phyloP scores from a whole-genome alignment of 257 asterid genomes.

The Ocimum tenuiflorum region DNA sequence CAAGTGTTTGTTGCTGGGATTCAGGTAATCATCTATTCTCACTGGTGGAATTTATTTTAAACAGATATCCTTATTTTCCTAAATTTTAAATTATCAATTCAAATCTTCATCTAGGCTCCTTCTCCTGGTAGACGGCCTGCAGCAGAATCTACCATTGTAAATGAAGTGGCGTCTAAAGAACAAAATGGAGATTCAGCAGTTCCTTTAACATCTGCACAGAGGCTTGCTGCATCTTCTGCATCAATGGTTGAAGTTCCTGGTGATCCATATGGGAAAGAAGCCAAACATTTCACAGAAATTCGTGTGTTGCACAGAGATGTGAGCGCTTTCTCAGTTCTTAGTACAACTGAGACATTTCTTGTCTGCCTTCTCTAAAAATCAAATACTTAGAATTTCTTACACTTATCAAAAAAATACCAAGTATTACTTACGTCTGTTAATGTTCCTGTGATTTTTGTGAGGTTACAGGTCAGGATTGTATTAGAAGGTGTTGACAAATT shows the following conservation, averaged over 20 bases:
- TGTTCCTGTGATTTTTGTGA: too few species aligned
- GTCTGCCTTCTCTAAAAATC: background rate
- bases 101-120: conserved; percentile 56
- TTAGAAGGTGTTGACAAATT: conserved; percentile 94
- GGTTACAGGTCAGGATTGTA: conserved; percentile 82
- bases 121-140: conserved; percentile 81
- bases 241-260: conserved; percentile 60
- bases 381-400: background rate
- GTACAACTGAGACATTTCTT: background rate
- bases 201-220: conserved; percentile 85
- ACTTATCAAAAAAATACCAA: too few species aligned
- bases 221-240: conserved; percentile 63
- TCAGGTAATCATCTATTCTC: conserved; percentile 45
- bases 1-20: conserved; percentile 91
- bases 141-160: conserved; percentile 37
- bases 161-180: conserved; percentile 44
- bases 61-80: background rate
- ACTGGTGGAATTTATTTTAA: background rate
- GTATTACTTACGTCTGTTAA: too few species aligned
- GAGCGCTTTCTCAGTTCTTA: conserved; percentile 21
- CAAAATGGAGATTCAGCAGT: conserved; percentile 59
- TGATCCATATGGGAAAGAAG: conserved; percentile 90
- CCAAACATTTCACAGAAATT: conserved; percentile 88
- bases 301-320: conserved; percentile 95
- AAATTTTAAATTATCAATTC: background rate